Conservation (phyloP, 225 moss, liverwort and hornwort species). For the Pseudisothecium myosuroides region DNA sequence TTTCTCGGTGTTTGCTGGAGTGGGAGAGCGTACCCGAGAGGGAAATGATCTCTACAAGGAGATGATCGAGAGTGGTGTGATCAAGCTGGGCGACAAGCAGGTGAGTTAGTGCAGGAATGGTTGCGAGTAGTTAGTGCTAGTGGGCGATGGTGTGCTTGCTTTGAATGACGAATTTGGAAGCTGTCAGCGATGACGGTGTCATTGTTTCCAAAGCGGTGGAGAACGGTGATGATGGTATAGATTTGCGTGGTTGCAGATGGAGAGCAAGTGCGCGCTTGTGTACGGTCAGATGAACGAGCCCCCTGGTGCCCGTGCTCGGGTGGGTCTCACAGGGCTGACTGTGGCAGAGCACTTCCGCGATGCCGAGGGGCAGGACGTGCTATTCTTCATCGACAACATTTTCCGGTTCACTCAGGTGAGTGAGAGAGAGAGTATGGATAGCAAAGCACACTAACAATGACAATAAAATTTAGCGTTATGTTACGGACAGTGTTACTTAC, state of each 20-base stretch:
- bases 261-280: constrained; percentile 58
- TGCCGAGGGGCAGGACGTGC: constrained; percentile 88
- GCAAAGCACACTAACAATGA: neutral
- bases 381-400: constrained; percentile 94
- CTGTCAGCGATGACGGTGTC: neutral
- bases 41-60: constrained; percentile 58
- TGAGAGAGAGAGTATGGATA: neutral
- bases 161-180: neutral
- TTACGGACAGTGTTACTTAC: neutral
- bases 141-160: neutral
- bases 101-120: constrained; percentile 5
- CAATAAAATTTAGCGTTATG: neutral
- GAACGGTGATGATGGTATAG: neutral
- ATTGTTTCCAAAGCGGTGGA: neutral
- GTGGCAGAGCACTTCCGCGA: constrained; percentile 98
- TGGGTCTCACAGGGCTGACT: constrained; percentile 79
- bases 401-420: constrained; percentile 96
- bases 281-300: constrained; percentile 69
- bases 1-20: constrained; percentile 55
- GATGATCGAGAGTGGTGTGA: constrained; percentile 71
- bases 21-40: constrained; percentile 55
- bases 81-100: constrained; percentile 68
- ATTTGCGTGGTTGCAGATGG: constrained; percentile 15
- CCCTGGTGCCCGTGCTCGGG: constrained; percentile 56
- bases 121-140: neutral